Conservation (phyloP, 1,284 basidiomycete species). For the Tilletia caries region DNA sequence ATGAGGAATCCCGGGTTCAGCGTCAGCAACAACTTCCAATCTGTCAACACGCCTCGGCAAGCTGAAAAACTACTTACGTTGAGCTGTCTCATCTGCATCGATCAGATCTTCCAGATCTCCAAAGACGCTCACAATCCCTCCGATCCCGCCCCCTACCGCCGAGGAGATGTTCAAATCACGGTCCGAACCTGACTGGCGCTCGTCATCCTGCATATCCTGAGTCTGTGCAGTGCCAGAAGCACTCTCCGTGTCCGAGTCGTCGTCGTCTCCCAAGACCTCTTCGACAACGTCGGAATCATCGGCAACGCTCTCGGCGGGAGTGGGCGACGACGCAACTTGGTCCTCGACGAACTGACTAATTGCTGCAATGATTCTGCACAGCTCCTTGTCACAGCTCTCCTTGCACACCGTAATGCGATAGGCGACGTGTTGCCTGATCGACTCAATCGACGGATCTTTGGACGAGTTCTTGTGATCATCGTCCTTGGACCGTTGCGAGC, state of each 20-base stretch:
- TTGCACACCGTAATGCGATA: conserved; percentile 89
- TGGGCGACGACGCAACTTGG: conserved; percentile 69
- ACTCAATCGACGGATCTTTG: conserved; percentile 56
- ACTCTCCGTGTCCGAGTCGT: conserved; percentile 31
- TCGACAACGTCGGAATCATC: conserved; percentile 64
- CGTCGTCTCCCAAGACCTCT: conserved; percentile 58
- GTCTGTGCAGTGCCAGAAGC: conserved; percentile 24
- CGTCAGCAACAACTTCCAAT: neutral
- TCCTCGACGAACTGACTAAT: conserved; percentile 93
- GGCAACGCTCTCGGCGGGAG: conserved; percentile 59
- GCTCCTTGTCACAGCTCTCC: conserved; percentile 89
- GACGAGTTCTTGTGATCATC: conserved; percentile 14
- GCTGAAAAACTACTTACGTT: conserved; percentile 13
- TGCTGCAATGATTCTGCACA: conserved; percentile 82
- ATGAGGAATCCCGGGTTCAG: neutral
- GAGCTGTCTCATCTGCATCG: conserved; percentile 25
- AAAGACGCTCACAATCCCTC: neutral
- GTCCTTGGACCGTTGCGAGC: neutral
- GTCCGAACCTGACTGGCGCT: conserved; percentile 22
- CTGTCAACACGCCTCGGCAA: neutral
- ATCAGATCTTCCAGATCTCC: conserved; percentile 1
- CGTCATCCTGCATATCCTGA: conserved; percentile 19
- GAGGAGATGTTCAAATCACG: conserved; percentile 18
- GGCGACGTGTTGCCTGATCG: conserved; percentile 87
- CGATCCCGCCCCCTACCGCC: neutral